Base-by-base conservation (phyloP, 768 basidiomycete species). In the Mycena haematopus region DNA sequence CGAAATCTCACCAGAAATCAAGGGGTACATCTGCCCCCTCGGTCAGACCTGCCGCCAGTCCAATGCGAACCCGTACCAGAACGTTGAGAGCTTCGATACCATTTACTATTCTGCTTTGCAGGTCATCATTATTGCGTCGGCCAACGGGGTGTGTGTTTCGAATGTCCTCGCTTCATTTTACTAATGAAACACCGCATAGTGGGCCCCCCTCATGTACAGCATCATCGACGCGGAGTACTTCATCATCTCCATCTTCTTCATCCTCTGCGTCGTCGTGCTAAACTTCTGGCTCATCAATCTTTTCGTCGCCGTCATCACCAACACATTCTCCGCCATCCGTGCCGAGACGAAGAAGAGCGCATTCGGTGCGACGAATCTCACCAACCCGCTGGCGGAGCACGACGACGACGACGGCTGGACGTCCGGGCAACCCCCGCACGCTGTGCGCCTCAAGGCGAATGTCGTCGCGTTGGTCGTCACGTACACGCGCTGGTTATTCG, bases 261-360 rank as follows among this genome's bases (percentile, higher is more conserved):
- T 98, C 63, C 76, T 87, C 31, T 89, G 88, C 57, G 79, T 98
- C 63, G 78, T 99, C 66, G 84, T 97, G 24, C 82, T 98, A 68
- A 96, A 98, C 74, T 93, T 97, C 73, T 94, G 93, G 93, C 81
- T 96, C 60, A 89, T 96, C 80, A 95, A 95, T 72, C 75, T 97
- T 46, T 91, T 96, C 72, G 93, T 97, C 58, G 95, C 96, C 19
- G 95, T 97, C n/a, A 96, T 96, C 65, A 93, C 94, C 29, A 91
- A 94, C 70, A 92, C 93, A 0, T 99, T 99, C 73, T 86, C 87
- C 19, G 92, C 91, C 17, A 97, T 97, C 63, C 81, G 93, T 36
- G 82, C 86, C 5, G 89, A 93, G 70, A 97, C 96, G 3, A 86
- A 88, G 73, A 91, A 90, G 72, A 95, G 92, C 73, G 96, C 96